Conservation (phyloP, 306 rosid genomes). For the Dalbergia oliveri region DNA sequence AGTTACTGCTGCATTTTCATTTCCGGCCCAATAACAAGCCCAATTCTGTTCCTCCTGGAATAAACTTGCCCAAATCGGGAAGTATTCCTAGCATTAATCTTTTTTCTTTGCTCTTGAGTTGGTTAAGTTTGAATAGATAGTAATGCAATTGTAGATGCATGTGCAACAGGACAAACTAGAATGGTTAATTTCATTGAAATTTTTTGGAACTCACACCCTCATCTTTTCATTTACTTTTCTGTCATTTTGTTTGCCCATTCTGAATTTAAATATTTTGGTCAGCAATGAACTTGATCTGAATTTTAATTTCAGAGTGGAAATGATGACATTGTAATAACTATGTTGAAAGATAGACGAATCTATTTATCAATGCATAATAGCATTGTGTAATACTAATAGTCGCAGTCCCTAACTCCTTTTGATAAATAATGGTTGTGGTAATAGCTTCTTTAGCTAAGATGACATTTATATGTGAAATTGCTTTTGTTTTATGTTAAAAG, state of each 20-base stretch:
- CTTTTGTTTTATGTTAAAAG: constrained; percentile 17
- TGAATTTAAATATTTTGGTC: constrained; percentile 23
- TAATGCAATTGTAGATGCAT: constrained; percentile 3
- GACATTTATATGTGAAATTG: constrained; percentile 26
- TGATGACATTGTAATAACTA: constrained; percentile 8
- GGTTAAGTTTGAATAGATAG: constrained; percentile 12
- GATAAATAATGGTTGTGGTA: too few relatives aligned
- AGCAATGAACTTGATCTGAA: constrained; percentile 36
- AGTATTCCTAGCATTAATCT: neutral
- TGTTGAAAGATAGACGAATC: constrained; percentile 19
- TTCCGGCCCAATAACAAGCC: too few relatives aligned
- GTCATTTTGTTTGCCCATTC: constrained; percentile 8
- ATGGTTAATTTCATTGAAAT: constrained; percentile 17
- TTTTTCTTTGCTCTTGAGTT: constrained; percentile 14
- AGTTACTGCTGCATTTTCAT: too few relatives aligned
- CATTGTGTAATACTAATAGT: neutral
- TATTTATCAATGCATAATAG: neutral
- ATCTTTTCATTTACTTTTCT: constrained; percentile 27
- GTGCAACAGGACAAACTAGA: constrained; percentile 4
- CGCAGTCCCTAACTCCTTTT: neutral
- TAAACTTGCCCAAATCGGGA: too few relatives aligned
- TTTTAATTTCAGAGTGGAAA: constrained; percentile 31
- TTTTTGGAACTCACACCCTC: constrained; percentile 34
- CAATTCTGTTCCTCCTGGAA: too few relatives aligned
- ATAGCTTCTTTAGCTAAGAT: constrained; percentile 17